Evolutionary conservation across 768 basidiomycete genomes (phyloP).

Genomic region (Asterophora lycoperdoides): DNA sequence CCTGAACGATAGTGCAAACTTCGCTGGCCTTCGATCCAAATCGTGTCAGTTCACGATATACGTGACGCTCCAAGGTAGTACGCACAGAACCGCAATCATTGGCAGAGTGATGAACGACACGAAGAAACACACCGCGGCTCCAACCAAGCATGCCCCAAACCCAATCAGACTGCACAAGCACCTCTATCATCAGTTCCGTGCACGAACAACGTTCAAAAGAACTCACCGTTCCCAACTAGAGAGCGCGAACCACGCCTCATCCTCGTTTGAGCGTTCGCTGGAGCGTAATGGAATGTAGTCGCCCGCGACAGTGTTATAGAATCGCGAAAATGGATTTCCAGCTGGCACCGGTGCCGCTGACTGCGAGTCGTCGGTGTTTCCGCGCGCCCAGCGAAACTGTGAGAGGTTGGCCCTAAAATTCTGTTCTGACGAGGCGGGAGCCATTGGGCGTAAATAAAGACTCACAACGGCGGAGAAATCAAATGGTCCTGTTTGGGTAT

Average conservation of each 20-base stretch:
- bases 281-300: slow-evolving; percentile 88
- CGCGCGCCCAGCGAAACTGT: slow-evolving; percentile 84
- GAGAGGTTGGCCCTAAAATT: slow-evolving; percentile 71
- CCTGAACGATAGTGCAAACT: slow-evolving; percentile 91
- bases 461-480: slow-evolving; percentile 7
- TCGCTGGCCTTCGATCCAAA: slow-evolving; percentile 63
- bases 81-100: slow-evolving; percentile 37
- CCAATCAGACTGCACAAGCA: slow-evolving; percentile 64
- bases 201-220: background rate
- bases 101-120: slow-evolving; percentile 85
- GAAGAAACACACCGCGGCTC: slow-evolving; percentile 91
- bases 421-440: slow-evolving; percentile 47
- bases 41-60: slow-evolving; percentile 5
- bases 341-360: slow-evolving; percentile 30
- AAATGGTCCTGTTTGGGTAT: background rate
- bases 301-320: slow-evolving; percentile 81
- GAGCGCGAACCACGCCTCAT: slow-evolving; percentile 91
- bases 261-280: slow-evolving; percentile 81
- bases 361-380: slow-evolving; percentile 60
- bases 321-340: slow-evolving; percentile 73
- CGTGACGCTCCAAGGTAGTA: slow-evolving; percentile 6
- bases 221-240: slow-evolving; percentile 89
- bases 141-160: slow-evolving; percentile 84
- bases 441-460: slow-evolving; percentile 15
- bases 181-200: slow-evolving; percentile 2